Evolutionary conservation across 352 stramenopile genomes (phyloP).

Genomic region (Phytophthora macrochlamydospora): DNA sequence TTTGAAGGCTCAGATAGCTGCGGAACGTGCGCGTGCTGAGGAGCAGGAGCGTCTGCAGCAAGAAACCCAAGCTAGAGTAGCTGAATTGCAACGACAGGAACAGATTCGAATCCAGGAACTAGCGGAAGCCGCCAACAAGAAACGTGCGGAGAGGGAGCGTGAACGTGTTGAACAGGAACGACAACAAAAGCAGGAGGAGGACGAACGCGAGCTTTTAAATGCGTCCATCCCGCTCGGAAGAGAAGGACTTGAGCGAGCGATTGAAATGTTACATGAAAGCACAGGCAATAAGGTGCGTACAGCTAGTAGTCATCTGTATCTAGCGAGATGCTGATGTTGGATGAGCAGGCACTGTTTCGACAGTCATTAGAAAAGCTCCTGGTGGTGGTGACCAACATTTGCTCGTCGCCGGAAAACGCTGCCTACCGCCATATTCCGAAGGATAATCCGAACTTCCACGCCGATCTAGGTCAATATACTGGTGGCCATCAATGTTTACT

Average conservation of each 20-base stretch:
- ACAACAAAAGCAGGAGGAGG: slow-evolving; percentile 35
- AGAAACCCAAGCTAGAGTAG: slow-evolving; percentile 19
- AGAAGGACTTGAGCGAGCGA: slow-evolving; percentile 44
- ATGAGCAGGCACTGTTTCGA: slow-evolving; percentile 32
- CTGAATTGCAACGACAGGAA: slow-evolving; percentile 21
- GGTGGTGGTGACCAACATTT: slow-evolving; percentile 67
- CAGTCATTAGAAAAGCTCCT: slow-evolving; percentile 57
- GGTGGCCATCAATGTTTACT: slow-evolving; percentile 70
- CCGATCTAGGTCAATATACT: slow-evolving; percentile 67
- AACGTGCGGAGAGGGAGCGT: slow-evolving; percentile 50
- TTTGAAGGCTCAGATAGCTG: slow-evolving; percentile 16
- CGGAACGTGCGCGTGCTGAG: slow-evolving; percentile 19
- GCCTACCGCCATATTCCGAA: slow-evolving; percentile 75
- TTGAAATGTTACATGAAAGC: slow-evolving; percentile 49
- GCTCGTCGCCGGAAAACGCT: slow-evolving; percentile 67
- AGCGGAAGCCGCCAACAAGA: slow-evolving; percentile 57
- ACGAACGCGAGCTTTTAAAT: slow-evolving; percentile 36
- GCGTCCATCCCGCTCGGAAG: slow-evolving; percentile 42
- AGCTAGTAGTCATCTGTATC: background rate
- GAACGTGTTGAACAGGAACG: slow-evolving; percentile 41
- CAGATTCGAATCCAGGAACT: slow-evolving; percentile 46
- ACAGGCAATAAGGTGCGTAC: slow-evolving; percentile 35
- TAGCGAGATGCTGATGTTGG: background rate
- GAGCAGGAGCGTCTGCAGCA: slow-evolving; percentile 25
- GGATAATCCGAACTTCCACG: slow-evolving; percentile 73